Evolutionary conservation across 2,329 filamentous ascomycete species (phyloP).

Genomic region (Penicillium expansum): DNA sequence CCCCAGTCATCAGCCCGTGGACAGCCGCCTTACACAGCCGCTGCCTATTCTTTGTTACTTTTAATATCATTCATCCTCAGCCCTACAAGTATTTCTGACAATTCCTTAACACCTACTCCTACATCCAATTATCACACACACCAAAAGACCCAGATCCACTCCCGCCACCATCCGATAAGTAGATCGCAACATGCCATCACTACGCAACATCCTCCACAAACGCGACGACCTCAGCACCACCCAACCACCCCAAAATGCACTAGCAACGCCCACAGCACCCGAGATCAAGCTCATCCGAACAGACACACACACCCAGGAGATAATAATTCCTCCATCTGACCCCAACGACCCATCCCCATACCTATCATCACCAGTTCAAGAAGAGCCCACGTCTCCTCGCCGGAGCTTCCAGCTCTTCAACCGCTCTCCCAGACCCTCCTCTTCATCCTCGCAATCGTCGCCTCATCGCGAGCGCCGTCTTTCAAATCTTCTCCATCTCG

Average conservation of each 20-base stretch:
- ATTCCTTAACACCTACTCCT: background rate
- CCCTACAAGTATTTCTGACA: background rate
- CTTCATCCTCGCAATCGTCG: conserved; percentile 28
- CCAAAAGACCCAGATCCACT: background rate
- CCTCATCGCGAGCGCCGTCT: conserved; percentile 33
- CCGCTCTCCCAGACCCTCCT: conserved; percentile 27
- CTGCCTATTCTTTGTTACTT: background rate
- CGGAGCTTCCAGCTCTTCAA: conserved; percentile 37
- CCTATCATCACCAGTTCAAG: conserved; percentile 5
- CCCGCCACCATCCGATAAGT: background rate
- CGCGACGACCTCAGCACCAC: conserved; percentile 52
- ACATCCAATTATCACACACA: background rate
- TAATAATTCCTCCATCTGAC: conserved; percentile 67
- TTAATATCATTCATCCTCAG: background rate
- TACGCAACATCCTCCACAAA: conserved; percentile 62
- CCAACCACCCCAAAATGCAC: conserved; percentile 46
- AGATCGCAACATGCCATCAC: conserved; percentile 48
- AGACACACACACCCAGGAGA: conserved; percentile 76
- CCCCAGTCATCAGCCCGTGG: conserved; percentile 1
- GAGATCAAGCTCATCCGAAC: conserved; percentile 82
- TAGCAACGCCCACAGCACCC: conserved; percentile 45
- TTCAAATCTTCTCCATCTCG: conserved; percentile 36
- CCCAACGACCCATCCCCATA: conserved; percentile 31
- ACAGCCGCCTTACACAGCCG: background rate
- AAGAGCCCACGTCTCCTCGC: conserved; percentile 31